Base-by-base conservation (phyloP, 2,329 filamentous ascomycete genomes). In the Cladorrhinum sp. region DNA sequence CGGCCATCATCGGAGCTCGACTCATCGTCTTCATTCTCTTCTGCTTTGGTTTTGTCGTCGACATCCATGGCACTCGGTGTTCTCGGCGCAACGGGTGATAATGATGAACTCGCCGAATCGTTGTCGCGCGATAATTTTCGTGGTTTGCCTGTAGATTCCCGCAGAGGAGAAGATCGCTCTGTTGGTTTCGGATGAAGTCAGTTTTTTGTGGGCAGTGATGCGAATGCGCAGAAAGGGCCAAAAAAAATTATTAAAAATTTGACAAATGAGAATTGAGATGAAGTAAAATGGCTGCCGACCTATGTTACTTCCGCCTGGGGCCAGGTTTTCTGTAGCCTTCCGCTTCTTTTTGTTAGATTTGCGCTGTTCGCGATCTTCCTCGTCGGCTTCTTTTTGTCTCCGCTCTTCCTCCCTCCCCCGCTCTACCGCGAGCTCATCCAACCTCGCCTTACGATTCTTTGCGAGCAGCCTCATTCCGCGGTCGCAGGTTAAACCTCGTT, bases 311-410 rank as follows among this genome's bases (percentile, higher is more conserved):
- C 90, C 86, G 62, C 82, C 84, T 8, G 84, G 80, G 61, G 79
- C 79, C 30, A 83, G 76, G 58, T 74, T 79, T 61, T 87, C 86
- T 7, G 84, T 79, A 23, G 88, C 90, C 76, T 92, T 92, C 72
- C 90, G 87, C 78, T 91, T 92, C 80, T 91, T 92, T 66, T 89
- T 82, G 73, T 93, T 92, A 23, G 80, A 76, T 69, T 84, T 84
- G 21, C 76, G 74, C n/a, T 46, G 42, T 57, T 80, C 79, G 53
- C 72, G 68, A 62, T 74, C 74, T 63, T 79, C 79, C 50, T 84
- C 82, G 26, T 74, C 80, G 57, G 79, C 69, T 73, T 79, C 72
- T 72, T 79, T 68, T 79, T 72, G 82, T 75, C 70, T 72, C 57
- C 76, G 77, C 69, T 81, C 79, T 39, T 83, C 82, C 59, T 85